Conservation (phyloP, 202 grass and related monocot species). For the Saccharum hybrid region DNA sequence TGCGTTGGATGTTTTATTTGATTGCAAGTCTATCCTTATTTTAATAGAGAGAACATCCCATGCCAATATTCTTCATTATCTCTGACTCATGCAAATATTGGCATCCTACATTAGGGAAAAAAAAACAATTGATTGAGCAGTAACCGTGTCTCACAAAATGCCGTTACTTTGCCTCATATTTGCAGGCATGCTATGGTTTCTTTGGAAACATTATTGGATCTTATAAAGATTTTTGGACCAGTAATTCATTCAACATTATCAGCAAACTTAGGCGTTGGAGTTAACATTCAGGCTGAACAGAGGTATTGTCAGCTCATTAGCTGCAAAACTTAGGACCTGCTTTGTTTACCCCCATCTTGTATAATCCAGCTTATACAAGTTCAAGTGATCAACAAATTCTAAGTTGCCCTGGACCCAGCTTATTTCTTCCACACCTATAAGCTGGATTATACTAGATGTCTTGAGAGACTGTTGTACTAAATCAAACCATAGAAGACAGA, state of each 20-base stretch:
- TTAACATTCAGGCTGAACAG: slow-evolving; percentile 86
- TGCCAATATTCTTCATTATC: slow-evolving; percentile 17
- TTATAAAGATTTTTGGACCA: slow-evolving; percentile 82
- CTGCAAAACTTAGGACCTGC: slow-evolving; percentile 6
- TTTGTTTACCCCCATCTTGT: neutral
- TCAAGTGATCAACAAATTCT: too few relatives aligned
- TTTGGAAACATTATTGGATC: slow-evolving; percentile 77
- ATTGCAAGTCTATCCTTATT: slow-evolving; percentile 27
- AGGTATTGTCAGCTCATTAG: slow-evolving; percentile 52
- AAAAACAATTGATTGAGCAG: neutral
- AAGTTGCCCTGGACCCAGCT: neutral
- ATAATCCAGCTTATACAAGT: too few relatives aligned
- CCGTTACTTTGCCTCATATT: slow-evolving; percentile 37
- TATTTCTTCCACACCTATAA: neutral
- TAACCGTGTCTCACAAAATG: slow-evolving; percentile 25
- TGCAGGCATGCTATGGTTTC: slow-evolving; percentile 69
- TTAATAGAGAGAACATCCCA: slow-evolving; percentile 2
- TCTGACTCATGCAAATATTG: slow-evolving; percentile 32
- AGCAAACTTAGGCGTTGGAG: slow-evolving; percentile 63
- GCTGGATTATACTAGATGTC: neutral
- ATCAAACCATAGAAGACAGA: neutral
- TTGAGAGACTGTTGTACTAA: slow-evolving; percentile 22
- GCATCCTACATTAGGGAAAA: too few relatives aligned
- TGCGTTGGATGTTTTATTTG: slow-evolving; percentile 21
- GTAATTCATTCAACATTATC: slow-evolving; percentile 84